These are phyloP conservation scores for Coniella lustricola DNA, from an alignment of 2,329 filamentous ascomycete genomes.

Conservation along the genomic window DNA sequence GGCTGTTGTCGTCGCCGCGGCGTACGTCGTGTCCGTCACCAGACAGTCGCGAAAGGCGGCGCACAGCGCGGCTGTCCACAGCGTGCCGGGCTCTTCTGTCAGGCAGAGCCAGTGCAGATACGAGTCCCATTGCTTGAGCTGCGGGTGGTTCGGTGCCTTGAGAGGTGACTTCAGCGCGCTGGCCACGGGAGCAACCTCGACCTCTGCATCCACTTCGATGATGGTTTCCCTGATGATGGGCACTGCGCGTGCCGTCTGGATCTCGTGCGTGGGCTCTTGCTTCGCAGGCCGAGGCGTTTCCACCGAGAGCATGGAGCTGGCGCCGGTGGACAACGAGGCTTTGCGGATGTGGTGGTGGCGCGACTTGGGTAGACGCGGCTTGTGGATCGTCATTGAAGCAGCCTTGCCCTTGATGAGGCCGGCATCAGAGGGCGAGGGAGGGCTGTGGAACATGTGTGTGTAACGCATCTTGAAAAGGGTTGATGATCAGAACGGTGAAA, in stretches of 20 bases:
- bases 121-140: conserved; percentile 12
- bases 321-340: conserved; percentile 8
- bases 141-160: background rate
- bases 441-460: conserved; percentile 9
- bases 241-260: too few species aligned
- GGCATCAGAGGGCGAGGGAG: conserved; percentile 11
- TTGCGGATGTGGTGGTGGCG: conserved; percentile 12
- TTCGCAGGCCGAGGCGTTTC: background rate
- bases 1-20: background rate
- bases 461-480: conserved; percentile 12
- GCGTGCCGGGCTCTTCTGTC: conserved; percentile 12
- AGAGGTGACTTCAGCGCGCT: background rate
- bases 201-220: conserved; percentile 4
- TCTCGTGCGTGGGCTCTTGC: background rate
- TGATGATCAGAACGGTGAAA: background rate
- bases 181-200: background rate
- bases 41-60: conserved; percentile 13
- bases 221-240: conserved; percentile 8
- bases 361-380: conserved; percentile 12
- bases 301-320: conserved; percentile 1
- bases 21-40: background rate
- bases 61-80: conserved; percentile 13
- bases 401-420: conserved; percentile 11
- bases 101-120: conserved; percentile 14
- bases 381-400: conserved; percentile 4